Percentiles rank a stretch among this genome's conserved stretches.
phyloP scores from a whole-genome alignment of 768 basidiomycete species.

The Boletus vinaceobasis region DNA sequence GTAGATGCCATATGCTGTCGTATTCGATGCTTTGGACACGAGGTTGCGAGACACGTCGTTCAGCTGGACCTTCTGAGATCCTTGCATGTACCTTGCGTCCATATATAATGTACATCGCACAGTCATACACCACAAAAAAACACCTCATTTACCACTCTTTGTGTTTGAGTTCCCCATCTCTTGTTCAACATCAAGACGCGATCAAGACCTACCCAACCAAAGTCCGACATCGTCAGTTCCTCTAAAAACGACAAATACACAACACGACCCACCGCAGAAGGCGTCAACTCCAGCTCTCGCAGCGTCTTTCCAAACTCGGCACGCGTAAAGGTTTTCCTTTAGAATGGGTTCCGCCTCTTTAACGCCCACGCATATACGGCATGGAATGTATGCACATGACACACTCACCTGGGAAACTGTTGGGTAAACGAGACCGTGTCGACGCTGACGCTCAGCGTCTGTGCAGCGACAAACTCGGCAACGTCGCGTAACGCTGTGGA shows the following conservation, averaged over 20 bases:
- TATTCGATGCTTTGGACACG: background rate
- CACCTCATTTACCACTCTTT: background rate
- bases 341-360: background rate
- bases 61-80: too few relatives aligned
- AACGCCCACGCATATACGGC: background rate
- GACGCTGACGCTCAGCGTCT: constrained; percentile 63
- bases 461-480: constrained; percentile 82
- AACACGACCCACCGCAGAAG: constrained; percentile 58
- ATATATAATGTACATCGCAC: background rate
- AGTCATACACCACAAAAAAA: background rate
- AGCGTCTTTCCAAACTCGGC: constrained; percentile 78
- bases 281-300: constrained; percentile 82
- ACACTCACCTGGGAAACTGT: constrained; percentile 77
- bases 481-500: constrained; percentile 72
- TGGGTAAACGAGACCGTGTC: constrained; percentile 76
- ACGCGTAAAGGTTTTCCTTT: constrained; percentile 62
- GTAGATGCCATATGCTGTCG: background rate
- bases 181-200: constrained; percentile 35
- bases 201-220: constrained; percentile 46
- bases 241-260: background rate
- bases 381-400: background rate
- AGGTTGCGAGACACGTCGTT: background rate
- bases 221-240: constrained; percentile 2
- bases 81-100: background rate
- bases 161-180: background rate